Evolutionary conservation across 352 stramenopile species (phyloP), one percentile per base, ranked within the genome.

Genomic region (Pythium utonaiense): DNA sequence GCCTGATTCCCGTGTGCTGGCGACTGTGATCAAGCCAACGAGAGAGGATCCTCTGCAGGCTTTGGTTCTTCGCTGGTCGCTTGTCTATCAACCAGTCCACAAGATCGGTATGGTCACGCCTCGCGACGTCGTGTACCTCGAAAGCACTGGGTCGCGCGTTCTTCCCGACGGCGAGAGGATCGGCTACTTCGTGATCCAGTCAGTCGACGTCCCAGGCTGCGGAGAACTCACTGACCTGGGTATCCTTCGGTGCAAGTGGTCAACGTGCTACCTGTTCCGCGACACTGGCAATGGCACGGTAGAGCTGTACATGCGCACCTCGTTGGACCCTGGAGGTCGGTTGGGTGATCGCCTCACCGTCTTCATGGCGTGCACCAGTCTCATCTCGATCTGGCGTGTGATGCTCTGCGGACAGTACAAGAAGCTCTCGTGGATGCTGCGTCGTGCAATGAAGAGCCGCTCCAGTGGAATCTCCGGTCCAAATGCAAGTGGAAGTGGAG

Each of bases 191-290:
- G 36, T 68, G 8, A 28, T 60, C 21, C 61, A 68, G 21, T 59
- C 61, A 1, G 49, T 68, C 1, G 41, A 53, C 17, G 1, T 68
- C 3, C 53, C 53, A 6, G 61, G 40, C 3, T 68, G 61, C 17
- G 41, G 48, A 3, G 61, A 68, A 25, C 47, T 68, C 3, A 55
- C 33, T 16, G 25, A 52, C 19, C 31, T 65, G 6, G 61, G 58
- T 25, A 66, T 83, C 52, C 58, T 85, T 30, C 74, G 78, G 1
- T 68, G 66, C 16, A 77, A 78, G n/a, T 72, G 82, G 42, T 84
- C 70, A 6, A 66, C 58, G 27, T 58, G 49, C 21, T 65, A 53
- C 22, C 24, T 59, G 3, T 48, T 65, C 16, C 58, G 50, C 1
- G 58, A 58, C 38, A 60, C 12, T 60, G 50, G 58, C 7, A 19